Percentiles rank a stretch among this genome's conserved stretches.
Evolutionary conservation across 208 protist genomes (phyloP).

Genomic region (Trypanosoma lewisi): DNA sequence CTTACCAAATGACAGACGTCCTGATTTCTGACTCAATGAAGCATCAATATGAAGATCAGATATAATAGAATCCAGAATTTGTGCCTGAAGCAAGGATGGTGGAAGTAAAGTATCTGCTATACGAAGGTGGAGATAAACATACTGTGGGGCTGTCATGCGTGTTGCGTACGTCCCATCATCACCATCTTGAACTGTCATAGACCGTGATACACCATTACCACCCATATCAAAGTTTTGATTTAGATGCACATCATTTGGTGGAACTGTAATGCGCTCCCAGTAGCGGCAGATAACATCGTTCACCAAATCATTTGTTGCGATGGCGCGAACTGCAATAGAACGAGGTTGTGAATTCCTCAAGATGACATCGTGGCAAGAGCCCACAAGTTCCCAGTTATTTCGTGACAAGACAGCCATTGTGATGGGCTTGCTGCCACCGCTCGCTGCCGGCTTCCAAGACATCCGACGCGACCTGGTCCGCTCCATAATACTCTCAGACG

Average conservation of each 20-base stretch:
- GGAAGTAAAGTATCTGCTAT: conserved; percentile 75
- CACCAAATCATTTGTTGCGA: conserved; percentile 44
- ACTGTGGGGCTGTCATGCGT: conserved; percentile 82
- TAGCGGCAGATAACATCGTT: conserved; percentile 80
- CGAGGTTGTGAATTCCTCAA: conserved; percentile 35
- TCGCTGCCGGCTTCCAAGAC: not conserved
- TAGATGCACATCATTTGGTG: conserved; percentile 10
- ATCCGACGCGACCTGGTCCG: not conserved
- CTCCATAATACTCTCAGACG: not conserved
- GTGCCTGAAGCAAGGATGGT: conserved; percentile 46
- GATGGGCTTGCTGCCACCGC: not conserved
- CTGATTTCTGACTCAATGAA: conserved; percentile 31
- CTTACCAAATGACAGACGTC: conserved; percentile 46
- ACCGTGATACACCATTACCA: not conserved
- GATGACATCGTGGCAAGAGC: conserved; percentile 57
- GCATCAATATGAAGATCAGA: conserved; percentile 71
- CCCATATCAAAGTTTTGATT: not conserved
- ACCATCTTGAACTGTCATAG: not conserved
- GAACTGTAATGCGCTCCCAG: conserved; percentile 81
- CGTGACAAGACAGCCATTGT: conserved; percentile 13
- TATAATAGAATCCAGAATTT: conserved; percentile 75
- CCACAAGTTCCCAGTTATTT: conserved; percentile 67
- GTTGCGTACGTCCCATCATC: conserved; percentile 4
- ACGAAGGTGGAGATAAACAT: conserved; percentile 83
- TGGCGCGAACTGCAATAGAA: conserved; percentile 25